Conservation (phyloP, 768 basidiomycete genomes). For the Naganishia vishniacii region DNA sequence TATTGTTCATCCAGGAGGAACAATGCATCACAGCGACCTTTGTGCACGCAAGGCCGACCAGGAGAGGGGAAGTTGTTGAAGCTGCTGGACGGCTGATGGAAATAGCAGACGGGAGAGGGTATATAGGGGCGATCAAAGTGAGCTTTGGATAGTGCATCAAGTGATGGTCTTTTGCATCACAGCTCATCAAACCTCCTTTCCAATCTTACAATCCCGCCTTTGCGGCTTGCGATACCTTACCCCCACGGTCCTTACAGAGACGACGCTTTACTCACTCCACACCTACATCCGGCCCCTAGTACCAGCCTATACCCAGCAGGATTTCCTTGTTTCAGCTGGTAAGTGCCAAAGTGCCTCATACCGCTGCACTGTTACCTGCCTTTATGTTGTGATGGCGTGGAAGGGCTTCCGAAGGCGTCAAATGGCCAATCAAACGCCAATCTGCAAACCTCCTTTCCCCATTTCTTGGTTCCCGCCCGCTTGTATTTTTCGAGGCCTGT, state of each 20-base stretch:
- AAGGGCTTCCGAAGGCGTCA: conserved; percentile 8
- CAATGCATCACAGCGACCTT: background rate
- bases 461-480: background rate
- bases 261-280: background rate
- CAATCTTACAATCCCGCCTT: background rate
- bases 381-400: background rate
- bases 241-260: conserved; percentile 1
- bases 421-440: conserved; percentile 13
- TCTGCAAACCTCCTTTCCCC: background rate
- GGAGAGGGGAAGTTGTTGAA: background rate
- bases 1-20: conserved; percentile 10
- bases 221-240: background rate
- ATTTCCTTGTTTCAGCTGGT: too few relatives aligned
- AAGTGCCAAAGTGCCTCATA: too few relatives aligned
- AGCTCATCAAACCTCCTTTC: conserved; percentile 1
- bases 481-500: background rate
- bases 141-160: conserved; percentile 1
- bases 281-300: too few relatives aligned
- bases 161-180: conserved; percentile 10
- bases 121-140: conserved; percentile 12
- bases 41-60: background rate
- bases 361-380: too few relatives aligned
- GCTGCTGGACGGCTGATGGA: background rate
- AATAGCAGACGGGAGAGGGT: background rate
- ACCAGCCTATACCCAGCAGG: too few relatives aligned